phyloP scores from a whole-genome alignment of 2,329 filamentous ascomycete genomes.

The Curvularia sp. region DNA sequence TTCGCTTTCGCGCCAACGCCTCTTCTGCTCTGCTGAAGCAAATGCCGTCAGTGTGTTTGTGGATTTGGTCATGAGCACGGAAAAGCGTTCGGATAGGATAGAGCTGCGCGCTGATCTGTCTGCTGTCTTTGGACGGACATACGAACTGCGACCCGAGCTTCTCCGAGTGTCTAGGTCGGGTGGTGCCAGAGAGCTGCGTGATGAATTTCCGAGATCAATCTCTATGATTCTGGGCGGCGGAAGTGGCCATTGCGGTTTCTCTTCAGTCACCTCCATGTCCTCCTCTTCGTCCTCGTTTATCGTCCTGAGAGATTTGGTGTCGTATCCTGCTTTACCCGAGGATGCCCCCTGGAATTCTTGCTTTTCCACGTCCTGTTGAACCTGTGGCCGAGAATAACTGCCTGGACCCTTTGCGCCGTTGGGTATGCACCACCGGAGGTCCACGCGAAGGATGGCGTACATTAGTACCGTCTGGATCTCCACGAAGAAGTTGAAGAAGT shows the following conservation, averaged over 20 bases:
- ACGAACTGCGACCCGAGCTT: constrained; percentile 7
- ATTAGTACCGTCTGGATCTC: constrained; percentile 74
- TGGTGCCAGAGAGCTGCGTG: constrained; percentile 1
- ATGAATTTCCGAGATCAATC: constrained; percentile 12
- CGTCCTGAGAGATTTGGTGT: constrained; percentile 3
- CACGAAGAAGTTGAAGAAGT: constrained; percentile 77
- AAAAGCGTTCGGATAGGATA: constrained; percentile 17
- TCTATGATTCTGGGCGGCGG: constrained; percentile 12
- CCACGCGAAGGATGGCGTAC: constrained; percentile 73
- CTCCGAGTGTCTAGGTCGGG: constrained; percentile 6
- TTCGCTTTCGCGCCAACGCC: constrained; percentile 32
- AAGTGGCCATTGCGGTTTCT: constrained; percentile 6
- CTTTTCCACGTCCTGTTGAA: constrained; percentile 27
- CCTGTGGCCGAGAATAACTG: constrained; percentile 26
- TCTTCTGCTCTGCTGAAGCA: constrained; percentile 21
- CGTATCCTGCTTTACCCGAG: constrained; percentile 7
- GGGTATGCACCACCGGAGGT: constrained; percentile 77
- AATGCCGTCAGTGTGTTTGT: constrained; percentile 2
- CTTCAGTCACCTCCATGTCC: constrained; percentile 6
- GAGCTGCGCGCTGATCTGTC: constrained; percentile 13
- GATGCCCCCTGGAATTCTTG: constrained; percentile 26
- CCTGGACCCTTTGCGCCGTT: constrained; percentile 67
- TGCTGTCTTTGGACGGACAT: constrained; percentile 3
- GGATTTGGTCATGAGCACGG: constrained; percentile 11
- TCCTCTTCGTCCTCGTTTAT: constrained; percentile 5